Evolutionary conservation across 2,329 filamentous ascomycete species (phyloP), one percentile per base, ranked within the genome.

Genomic region (Calonectria honghensis): DNA sequence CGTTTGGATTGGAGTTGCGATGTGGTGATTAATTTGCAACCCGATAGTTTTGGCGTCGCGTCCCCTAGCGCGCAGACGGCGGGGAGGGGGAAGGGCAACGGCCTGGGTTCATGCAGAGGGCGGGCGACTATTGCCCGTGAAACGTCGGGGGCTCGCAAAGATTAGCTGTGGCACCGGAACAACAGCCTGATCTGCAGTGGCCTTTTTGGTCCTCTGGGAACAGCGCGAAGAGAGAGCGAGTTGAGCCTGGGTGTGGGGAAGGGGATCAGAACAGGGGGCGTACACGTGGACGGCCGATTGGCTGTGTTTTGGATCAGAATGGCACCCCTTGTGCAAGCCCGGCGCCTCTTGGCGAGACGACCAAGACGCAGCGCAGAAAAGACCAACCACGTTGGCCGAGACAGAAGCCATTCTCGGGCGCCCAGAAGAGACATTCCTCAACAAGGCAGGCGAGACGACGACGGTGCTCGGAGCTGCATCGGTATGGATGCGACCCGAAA

Each of bases 221-320:
- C 20, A 11, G n/a, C 2, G 61, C 18, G 41, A 45, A 11, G 57
- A 41, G 57, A 41, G 57, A 41, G 57, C 35, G 39, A 65, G 29
- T 35, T 24, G 59, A 65, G 59, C 29, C 63, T 48, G 41, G 41
- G 39, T 65, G 71, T 69, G 71, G 71, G 71, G 71, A 69, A 66
- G 57, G 65, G 57, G 61, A 66, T 31, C 68, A 61, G 29, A 18
- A 57, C 67, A 69, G 68, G 64, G 41, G 54, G 54, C 65, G 64
- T 14, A 74, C 72, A 74, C 72, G 72, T 74, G 72, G 72, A 74
- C 14, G 61, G n/a, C 72, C 68, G 51, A 74, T 74, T 74, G 72
- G 72, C 51, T 74, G 68, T 71, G 72, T 74, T 51, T 66, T 45
- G 63, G 59, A 70, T 73, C 39, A 18, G 29, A 35, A n/a, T 24